Base-by-base conservation (phyloP, 768 basidiomycete species). In the Erythrobasidium yunnanense region DNA sequence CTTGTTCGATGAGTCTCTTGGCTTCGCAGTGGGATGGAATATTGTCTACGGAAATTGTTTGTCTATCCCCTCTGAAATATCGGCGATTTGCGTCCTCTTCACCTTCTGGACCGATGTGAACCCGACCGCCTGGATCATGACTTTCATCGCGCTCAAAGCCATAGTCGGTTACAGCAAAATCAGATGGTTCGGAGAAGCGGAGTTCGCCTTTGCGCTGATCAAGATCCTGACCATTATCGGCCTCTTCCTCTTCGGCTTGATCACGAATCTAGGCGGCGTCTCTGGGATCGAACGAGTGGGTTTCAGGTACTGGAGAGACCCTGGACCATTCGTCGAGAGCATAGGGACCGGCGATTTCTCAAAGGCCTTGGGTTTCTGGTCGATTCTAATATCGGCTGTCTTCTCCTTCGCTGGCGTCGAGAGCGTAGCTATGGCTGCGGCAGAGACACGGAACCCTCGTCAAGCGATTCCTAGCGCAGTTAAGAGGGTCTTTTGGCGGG, bases 391-490 rank as follows among this genome's bases (percentile, higher is more conserved):
- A 33, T 78, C 79, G 67, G 81, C 81, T 7, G 84, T 82, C 1
- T 89, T 86, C 79, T 86, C 87, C 5, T 84, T 83, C 78, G 83
- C 85, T 71, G 86, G 83, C 35, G 82, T 87, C 79, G 87, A 88
- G 71, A 76, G 86, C 52, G 83, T 87, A 32, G 82, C 83, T 23
- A 81, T 86, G 58, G 82, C 85, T 33, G 86, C 85, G n/a, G 85
- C 85, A 0, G 88, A 89, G 75, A 84, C 85, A 0, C 79, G 83
- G 73, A 86, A 80, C 71, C 88, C 88, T 4, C 81, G 87, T 30
- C 83, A 84, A 23, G 87, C 87, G 72, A 86, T 90, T 68, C 78
- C 83, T 25, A 86, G 83, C 72, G 87, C 87, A 32, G 83, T 87
- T 56, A 79, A 81, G 35, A 79, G 85, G 29, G 87, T 89, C 2